These are phyloP conservation scores for Lasiosphaeriaceae sp. DNA, from an alignment of 495 filamentous ascomycete species.

Conservation along the genomic window DNA sequence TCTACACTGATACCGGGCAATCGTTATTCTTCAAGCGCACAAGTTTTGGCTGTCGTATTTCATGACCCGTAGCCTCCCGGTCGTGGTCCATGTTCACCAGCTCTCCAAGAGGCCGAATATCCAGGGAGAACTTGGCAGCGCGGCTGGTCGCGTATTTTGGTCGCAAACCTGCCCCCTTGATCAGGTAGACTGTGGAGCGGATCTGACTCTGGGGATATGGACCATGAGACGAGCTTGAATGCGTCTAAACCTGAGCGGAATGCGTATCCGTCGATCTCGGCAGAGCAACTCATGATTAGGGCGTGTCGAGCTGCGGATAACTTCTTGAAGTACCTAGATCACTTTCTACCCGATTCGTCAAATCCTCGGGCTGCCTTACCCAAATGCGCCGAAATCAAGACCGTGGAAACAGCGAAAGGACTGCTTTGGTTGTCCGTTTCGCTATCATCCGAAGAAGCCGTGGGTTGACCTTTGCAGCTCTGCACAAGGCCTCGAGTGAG, in stretches of 20 bases:
- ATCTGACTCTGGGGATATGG: conserved; percentile 1
- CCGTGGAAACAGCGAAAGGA: neutral
- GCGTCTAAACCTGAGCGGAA: conserved; percentile 3
- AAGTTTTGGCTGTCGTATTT: too few relatives aligned
- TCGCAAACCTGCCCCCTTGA: conserved; percentile 24
- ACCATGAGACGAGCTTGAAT: neutral
- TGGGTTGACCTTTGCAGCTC: too few relatives aligned
- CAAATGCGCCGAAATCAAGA: conserved; percentile 8
- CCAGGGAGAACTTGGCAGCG: conserved; percentile 15
- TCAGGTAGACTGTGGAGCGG: conserved; percentile 24
- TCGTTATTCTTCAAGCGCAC: too few relatives aligned
- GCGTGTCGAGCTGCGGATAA: conserved; percentile 10
- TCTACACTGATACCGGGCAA: too few relatives aligned
- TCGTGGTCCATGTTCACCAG: conserved; percentile 34
- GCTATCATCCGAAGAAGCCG: too few relatives aligned
- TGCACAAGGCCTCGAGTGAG: too few relatives aligned
- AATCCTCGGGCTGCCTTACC: neutral
- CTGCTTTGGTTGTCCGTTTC: neutral
- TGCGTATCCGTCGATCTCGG: conserved; percentile 8
- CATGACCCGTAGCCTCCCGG: conserved; percentile 29
- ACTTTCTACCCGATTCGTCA: neutral
- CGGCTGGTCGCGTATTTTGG: conserved; percentile 5
- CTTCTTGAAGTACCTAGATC: conserved; percentile 8
- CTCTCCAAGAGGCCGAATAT: conserved; percentile 25
- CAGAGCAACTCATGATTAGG: conserved; percentile 2